Percentiles rank a stretch among this genome's conserved stretches.
These are phyloP conservation scores for Tetrahymena thermophila DNA, from an alignment of 73 alveolate genomes.

Conservation along the genomic window DNA sequence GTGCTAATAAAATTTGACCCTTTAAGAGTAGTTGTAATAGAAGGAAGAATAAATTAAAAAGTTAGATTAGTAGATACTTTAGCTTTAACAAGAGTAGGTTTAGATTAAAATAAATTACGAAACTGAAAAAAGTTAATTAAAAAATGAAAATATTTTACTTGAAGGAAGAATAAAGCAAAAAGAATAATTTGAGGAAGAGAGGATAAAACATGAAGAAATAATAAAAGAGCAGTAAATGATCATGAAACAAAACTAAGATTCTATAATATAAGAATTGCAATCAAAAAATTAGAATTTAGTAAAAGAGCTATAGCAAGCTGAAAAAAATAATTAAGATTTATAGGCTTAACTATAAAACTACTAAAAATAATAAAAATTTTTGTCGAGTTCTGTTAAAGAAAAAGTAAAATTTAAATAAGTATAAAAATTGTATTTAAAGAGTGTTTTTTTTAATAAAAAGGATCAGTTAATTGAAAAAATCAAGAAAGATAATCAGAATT, in stretches of 20 bases:
- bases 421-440: not conserved
- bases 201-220: not conserved
- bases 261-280: not conserved
- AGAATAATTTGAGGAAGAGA: not conserved
- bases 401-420: not conserved
- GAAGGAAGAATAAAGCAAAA: not conserved
- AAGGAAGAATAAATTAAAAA: not conserved
- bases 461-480: not conserved
- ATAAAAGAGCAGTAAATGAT: not conserved
- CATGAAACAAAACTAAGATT: not conserved
- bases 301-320: not conserved
- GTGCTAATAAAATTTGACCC: not conserved
- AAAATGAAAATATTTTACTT: not conserved
- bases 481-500: not conserved
- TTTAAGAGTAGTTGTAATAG: not conserved
- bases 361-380: not conserved
- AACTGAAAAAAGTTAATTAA: not conserved
- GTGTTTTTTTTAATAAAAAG: not conserved
- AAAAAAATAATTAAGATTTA: not conserved
- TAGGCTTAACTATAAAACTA: not conserved
- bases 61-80: not conserved
- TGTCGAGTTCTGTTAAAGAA: not conserved
- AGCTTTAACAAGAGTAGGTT: not conserved
- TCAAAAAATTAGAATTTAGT: not conserved
- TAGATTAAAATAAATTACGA: not conserved